Conservation (phyloP, 495 filamentous ascomycete species). For the Hyaloscypha hepaticicola region DNA sequence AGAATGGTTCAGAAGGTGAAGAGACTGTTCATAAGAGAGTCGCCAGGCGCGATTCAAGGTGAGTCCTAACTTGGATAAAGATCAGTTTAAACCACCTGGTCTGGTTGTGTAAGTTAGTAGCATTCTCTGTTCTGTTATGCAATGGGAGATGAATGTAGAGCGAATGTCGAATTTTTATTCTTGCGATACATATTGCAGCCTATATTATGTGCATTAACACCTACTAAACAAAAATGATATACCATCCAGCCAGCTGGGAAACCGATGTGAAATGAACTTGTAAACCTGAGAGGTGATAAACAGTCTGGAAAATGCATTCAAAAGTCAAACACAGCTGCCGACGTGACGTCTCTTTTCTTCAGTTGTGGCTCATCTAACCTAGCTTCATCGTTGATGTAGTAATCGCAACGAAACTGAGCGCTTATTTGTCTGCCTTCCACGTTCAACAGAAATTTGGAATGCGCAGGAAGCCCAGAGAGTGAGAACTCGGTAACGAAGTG, state of each 20-base stretch:
- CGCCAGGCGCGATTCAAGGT: conserved; percentile 24
- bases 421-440: conserved; percentile 19
- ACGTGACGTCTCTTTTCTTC: conserved; percentile 17
- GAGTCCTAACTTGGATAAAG: conserved; percentile 21
- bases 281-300: conserved; percentile 17
- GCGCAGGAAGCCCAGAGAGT: conserved; percentile 13
- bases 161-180: conserved; percentile 17
- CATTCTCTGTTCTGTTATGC: conserved; percentile 14
- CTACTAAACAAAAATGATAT: conserved; percentile 18
- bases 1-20: conserved; percentile 14
- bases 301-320: conserved; percentile 22
- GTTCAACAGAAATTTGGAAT: conserved; percentile 21
- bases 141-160: conserved; percentile 20
- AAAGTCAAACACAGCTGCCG: conserved; percentile 18
- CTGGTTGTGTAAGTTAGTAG: conserved; percentile 8
- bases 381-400: conserved; percentile 18
- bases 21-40: conserved; percentile 20
- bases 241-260: conserved; percentile 21
- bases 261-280: conserved; percentile 21
- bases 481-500: conserved; percentile 22
- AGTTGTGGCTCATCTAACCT: conserved; percentile 13
- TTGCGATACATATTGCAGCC: conserved; percentile 20
- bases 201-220: conserved; percentile 17
- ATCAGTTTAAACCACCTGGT: conserved; percentile 20
- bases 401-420: conserved; percentile 20